Evolutionary conservation across 352 stramenopile species (phyloP).

Genomic region (Salisapilia sapeloensis): DNA sequence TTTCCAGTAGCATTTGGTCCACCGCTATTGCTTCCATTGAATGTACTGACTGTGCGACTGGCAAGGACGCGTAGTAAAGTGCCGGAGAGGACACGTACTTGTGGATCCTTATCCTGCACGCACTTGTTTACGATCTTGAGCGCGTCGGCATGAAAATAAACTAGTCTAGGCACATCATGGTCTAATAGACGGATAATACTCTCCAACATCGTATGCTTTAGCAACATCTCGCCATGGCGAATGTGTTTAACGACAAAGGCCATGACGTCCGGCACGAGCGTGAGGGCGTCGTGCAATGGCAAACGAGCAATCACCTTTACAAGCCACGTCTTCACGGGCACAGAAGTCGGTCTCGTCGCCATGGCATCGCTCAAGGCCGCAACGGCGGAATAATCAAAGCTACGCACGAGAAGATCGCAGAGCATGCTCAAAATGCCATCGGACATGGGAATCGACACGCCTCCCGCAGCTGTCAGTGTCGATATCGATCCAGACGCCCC

Average conservation of each 20-base stretch:
- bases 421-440: constrained; percentile 48
- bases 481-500: no score
- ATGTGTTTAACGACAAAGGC: constrained; percentile 38
- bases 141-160: constrained; percentile 34
- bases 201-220: constrained; percentile 64
- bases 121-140: constrained; percentile 54
- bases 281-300: constrained; percentile 26
- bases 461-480: not conserved
- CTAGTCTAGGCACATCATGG: constrained; percentile 15
- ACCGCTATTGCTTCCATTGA: constrained; percentile 1
- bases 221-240: constrained; percentile 50
- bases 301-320: constrained; percentile 51
- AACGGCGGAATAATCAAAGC: constrained; percentile 57
- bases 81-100: constrained; percentile 45
- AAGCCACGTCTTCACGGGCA: constrained; percentile 52
- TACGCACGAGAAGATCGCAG: constrained; percentile 47
- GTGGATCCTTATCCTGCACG: constrained; percentile 57
- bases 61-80: constrained; percentile 47
- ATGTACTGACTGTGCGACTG: constrained; percentile 18
- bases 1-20: constrained; percentile 2
- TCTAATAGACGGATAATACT: constrained; percentile 38
- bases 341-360: constrained; percentile 24
- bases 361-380: constrained; percentile 36
- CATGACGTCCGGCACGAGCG: constrained; percentile 53
- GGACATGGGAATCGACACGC: no score